Conservation (phyloP, 306 rosid genomes). For the Cicer pinnatifidum region DNA sequence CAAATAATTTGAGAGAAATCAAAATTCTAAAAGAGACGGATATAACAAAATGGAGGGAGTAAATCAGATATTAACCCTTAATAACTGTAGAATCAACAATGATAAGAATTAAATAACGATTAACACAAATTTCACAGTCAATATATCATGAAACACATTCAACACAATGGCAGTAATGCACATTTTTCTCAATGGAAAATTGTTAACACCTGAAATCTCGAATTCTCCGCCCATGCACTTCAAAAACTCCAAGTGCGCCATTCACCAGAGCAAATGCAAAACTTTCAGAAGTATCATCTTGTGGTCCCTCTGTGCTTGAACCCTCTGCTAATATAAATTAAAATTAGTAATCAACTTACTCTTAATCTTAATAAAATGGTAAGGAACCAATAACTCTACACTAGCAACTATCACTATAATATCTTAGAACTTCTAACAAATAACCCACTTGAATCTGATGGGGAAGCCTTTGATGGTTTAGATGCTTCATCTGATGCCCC, state of each 20-base stretch:
- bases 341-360: conserved; percentile 45
- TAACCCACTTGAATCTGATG: conserved; percentile 77
- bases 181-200: conserved; percentile 35
- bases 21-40: not conserved
- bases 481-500: conserved; percentile 55
- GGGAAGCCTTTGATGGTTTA: conserved; percentile 48
- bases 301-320: conserved; percentile 71
- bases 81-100: conserved; percentile 27
- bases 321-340: conserved; percentile 58
- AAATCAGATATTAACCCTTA: conserved; percentile 31
- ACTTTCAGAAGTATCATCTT: conserved; percentile 87
- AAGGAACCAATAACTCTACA: conserved; percentile 38
- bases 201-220: conserved; percentile 87
- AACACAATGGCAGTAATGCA: conserved; percentile 23
- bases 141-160: conserved; percentile 38
- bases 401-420: conserved; percentile 39
- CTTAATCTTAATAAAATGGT: conserved; percentile 34
- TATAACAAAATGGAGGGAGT: not conserved
- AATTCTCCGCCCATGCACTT: conserved; percentile 90
- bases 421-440: conserved; percentile 46
- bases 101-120: conserved; percentile 27
- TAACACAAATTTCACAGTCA: conserved; percentile 11
- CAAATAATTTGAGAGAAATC: conserved; percentile 6
- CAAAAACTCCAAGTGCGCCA: conserved; percentile 99
- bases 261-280: conserved; percentile 93